Base-by-base conservation (phyloP, 2,329 filamentous ascomycete species). In the Aureobasidium sp. region DNA sequence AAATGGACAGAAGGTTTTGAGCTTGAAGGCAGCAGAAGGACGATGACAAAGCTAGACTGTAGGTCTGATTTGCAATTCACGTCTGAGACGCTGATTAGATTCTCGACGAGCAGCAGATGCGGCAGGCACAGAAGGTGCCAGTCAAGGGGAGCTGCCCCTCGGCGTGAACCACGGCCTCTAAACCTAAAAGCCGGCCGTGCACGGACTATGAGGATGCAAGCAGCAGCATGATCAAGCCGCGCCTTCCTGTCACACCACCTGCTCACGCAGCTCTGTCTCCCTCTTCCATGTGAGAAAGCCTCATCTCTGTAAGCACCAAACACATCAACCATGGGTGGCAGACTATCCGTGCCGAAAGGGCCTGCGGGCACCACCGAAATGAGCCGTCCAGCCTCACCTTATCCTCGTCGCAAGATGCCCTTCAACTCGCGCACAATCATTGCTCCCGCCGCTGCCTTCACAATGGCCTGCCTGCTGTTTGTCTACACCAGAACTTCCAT, bases 401-500 rank as follows among this genome's bases (percentile, higher is more conserved):
- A 17, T 68, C 68, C 72, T 56, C 67, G 64, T 49, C 73, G 68
- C 29, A 66, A 68, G 22, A 67, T 67, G 45, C 71, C 66, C 44
- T 65, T 63, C 24, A 73, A 74, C 63, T 66, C 68, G 37, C 67
- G 72, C 5, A 82, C 79, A 5, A 68, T 85, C 40, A 79, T 82
- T 63, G 83, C 82, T 2, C 84, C 84, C 5, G 76, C 84, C n/a
- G 83, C 82, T n/a, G 83, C 83, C 29, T 77, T 85, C 65, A 81
- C 81, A 15, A 85, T 86, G 83, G 84, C 83, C 17, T 72, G 80
- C 53, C 69, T 86, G 24, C 78, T 85, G 35, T 83, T 82, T 71
- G 74, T 81, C 37, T 89, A 89, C 73, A 78, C 85, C 31, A 76
- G 86, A 56, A 86, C 81, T 9, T 85, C 82, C 27, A 89, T 89